These are phyloP conservation scores for Laburnicola sp. DNA, from an alignment of 2,329 filamentous ascomycete species.

Conservation along the genomic window DNA sequence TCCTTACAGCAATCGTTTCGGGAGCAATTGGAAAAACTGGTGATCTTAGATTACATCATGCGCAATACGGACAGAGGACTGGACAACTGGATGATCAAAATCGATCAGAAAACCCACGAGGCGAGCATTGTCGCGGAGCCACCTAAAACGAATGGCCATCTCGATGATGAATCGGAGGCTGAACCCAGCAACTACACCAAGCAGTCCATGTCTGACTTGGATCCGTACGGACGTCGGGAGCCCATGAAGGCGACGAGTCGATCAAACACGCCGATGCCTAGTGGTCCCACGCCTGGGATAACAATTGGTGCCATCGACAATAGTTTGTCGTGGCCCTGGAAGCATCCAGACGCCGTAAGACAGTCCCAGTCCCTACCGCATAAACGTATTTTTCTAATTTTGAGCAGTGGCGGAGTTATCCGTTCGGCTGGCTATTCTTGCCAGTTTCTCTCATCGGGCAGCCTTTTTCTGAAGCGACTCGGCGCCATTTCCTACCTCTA, in stretches of 20 bases:
- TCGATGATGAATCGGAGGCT: conserved; percentile 43
- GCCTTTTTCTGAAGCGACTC: conserved; percentile 90
- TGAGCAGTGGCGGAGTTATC: conserved; percentile 75
- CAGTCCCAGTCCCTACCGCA: not conserved
- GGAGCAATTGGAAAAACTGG: conserved; percentile 93
- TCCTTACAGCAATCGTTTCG: conserved; percentile 85
- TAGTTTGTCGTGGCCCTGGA: conserved; percentile 98
- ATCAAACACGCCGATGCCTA: conserved; percentile 59
- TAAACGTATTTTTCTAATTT: conserved; percentile 17
- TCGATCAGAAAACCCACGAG: conserved; percentile 80
- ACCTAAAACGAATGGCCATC: conserved; percentile 62
- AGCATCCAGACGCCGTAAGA: conserved; percentile 82
- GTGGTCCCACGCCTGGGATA: conserved; percentile 61
- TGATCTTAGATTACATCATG: conserved; percentile 99
- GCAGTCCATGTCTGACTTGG: conserved; percentile 61
- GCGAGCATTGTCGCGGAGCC: conserved; percentile 88
- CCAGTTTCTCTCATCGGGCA: conserved; percentile 95
- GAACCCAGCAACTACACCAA: conserved; percentile 59
- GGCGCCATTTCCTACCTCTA: conserved; percentile 93
- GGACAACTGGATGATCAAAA: conserved; percentile 99
- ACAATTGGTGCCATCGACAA: conserved; percentile 94
- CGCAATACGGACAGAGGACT: conserved; percentile 94
- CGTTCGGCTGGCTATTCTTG: conserved; percentile 97
- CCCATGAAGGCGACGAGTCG: conserved; percentile 76
- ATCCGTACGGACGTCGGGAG: conserved; percentile 75